Base-by-base conservation (phyloP, 2,329 filamentous ascomycete species). In the Penicillium occitanis region DNA sequence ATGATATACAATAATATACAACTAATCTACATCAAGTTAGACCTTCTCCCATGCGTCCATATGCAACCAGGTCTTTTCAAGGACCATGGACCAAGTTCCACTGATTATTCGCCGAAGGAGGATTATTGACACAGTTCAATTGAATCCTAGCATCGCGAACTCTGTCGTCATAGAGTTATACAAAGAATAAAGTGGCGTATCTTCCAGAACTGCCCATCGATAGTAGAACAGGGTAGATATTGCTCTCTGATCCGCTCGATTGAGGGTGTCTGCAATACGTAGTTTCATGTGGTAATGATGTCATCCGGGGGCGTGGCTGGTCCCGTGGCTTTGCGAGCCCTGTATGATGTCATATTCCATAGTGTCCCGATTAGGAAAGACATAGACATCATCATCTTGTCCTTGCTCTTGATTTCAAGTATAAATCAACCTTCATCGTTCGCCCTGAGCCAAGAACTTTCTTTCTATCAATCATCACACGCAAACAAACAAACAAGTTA, bases 291-390 rank as follows among this genome's bases (percentile, higher is more conserved):
- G 57, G 3, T 1, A 46, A 60, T 46, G 40, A 44, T 46, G 40
- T 60, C 57, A 60, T 60, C 22, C 13, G 25, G 22, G 14, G 37
- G 10, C 25, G 55, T 58, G 55, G 55, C 55, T 58, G 33, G 22
- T 40, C 33, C 33, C n/a, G 55, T 58, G 55, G 55, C 55, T 58
- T 35, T 58, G 33, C 55, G 33, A 19, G 44, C 40, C 25, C 40
- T 60, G 14, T 1, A 60, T 60, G 57, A 60, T 60, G 57, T 63
- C 67, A 71, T 30, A 22, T 1, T 35, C 25, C 19, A 22, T 57
- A 17, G 33, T 57, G 10, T 14, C 53, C 33, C 53, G 30, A 57
- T 37, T 57, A 57, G 53, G 53, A 57, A 57, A 37, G 53, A 57
- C 17, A 22, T 14, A 53, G 50, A 55, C 53, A 57, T 37, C n/a